Base-by-base conservation (phyloP, 2,329 filamentous ascomycete genomes). In the Monilinia aucupariae region DNA sequence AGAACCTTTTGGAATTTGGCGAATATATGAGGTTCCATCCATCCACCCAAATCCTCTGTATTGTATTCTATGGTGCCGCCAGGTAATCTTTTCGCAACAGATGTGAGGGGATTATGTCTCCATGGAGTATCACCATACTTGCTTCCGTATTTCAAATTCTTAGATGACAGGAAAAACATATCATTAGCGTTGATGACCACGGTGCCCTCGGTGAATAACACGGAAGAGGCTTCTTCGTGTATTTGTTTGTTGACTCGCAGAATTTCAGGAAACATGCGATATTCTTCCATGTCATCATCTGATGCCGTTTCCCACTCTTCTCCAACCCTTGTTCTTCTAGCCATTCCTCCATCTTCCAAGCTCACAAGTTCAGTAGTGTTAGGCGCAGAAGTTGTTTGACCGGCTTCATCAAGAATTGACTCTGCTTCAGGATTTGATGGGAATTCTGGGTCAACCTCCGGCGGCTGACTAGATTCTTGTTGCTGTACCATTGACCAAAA, bases 11-110 rank as follows among this genome's bases (percentile, higher is more conserved):
- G 53, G 41, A 68, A 68, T 48, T 59, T 59, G 20, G 67, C 61
- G 51, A 68, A 66, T 7, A 66, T 62, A n/a, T 68, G 67, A 47
- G 67, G 67, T 20, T 68, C 64, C 59, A 68, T 51, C 17, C 47
- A n/a, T 10, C 67, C 67, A 7, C 27, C 22, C 39, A 56, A 13
- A 7, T 32, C 22, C 1, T 37, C n/a, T 13, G 37, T 51, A 37
- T 63, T 39, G 25, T 68, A 66, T n/a, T 49, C 13, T 34, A 65
- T 56, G 2, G n/a, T 45, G 8, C 49, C 61, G 22, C 50, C 48
- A 10, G 59, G 49, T 2, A 54, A 27, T 30, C 34, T 37, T 37
- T 39, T 63, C 13, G 59, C 59, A 8, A 47, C n/a, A 22, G 53
- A 48, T 15, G 55, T 48, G 17, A 68, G 49, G 0, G 67, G 67